Percentiles rank a stretch among this genome's conserved stretches.
phyloP scores from a whole-genome alignment of 306 rosid genomes.

The Dryas alaskensis region DNA sequence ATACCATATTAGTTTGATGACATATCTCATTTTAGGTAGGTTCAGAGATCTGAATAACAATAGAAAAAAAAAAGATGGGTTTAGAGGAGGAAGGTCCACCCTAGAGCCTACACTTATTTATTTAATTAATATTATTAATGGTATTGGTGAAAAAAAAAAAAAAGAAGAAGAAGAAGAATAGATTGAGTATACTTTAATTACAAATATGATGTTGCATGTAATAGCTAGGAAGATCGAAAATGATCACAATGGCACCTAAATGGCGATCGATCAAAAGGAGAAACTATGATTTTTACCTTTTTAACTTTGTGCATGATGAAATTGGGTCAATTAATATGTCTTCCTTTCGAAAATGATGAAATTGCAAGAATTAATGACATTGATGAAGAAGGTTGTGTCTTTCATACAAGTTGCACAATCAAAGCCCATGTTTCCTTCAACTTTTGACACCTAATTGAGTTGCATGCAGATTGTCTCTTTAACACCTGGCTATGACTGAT shows the following conservation, averaged over 20 bases:
- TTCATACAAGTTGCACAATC: slow-evolving; percentile 19
- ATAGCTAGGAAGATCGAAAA: background rate
- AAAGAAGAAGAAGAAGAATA: background rate
- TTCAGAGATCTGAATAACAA: too few species aligned
- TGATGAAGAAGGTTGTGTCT: slow-evolving; percentile 22
- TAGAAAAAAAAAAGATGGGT: too few species aligned
- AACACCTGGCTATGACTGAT: slow-evolving; percentile 19
- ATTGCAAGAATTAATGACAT: slow-evolving; percentile 15
- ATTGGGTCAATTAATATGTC: background rate
- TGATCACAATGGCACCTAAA: slow-evolving; percentile 6
- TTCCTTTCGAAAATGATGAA: too few species aligned
- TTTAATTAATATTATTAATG: too few species aligned
- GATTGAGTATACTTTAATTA: background rate
- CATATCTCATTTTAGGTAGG: too few species aligned
- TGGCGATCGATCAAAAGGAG: slow-evolving; percentile 3
- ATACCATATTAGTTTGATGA: too few species aligned
- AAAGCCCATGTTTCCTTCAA: slow-evolving; percentile 13
- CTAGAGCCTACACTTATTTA: too few species aligned
- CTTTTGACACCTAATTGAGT: slow-evolving; percentile 18
- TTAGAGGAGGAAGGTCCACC: too few species aligned
- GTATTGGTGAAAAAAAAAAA: background rate
- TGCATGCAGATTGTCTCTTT: slow-evolving; percentile 11
- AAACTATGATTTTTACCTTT: background rate
- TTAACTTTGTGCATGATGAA: slow-evolving; percentile 10
- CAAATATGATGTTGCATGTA: slow-evolving; percentile 1